Evolutionary conservation across 495 filamentous ascomycete species (phyloP).

Genomic region (Glutinoglossum americanum): DNA sequence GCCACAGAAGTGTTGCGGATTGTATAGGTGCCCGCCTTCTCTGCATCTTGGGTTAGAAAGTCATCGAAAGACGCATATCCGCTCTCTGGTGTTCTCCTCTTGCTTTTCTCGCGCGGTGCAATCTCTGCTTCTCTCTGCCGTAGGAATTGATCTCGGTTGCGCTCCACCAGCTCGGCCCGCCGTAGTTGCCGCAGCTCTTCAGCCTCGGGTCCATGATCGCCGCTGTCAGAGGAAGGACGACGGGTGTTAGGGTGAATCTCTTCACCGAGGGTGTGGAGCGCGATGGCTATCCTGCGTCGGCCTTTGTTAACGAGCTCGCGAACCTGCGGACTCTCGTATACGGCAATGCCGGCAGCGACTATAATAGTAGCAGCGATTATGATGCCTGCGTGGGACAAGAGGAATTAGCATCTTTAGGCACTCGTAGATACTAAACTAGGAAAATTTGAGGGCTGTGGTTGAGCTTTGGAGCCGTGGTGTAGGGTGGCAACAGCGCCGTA

Average conservation of each 20-base stretch:
- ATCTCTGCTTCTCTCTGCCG: slow-evolving; percentile 18
- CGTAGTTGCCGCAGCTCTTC: slow-evolving; percentile 46
- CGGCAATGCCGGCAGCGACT: slow-evolving; percentile 60
- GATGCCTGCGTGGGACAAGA: slow-evolving; percentile 31
- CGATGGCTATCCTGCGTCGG: slow-evolving; percentile 56
- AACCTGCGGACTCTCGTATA: slow-evolving; percentile 70
- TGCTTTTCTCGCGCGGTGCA: slow-evolving; percentile 9
- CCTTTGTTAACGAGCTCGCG: slow-evolving; percentile 54
- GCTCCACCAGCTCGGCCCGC: slow-evolving; percentile 53
- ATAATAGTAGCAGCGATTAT: slow-evolving; percentile 56
- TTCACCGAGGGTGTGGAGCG: slow-evolving; percentile 57
- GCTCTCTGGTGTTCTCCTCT: not conserved
- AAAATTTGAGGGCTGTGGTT: not conserved
- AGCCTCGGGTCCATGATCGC: slow-evolving; percentile 38
- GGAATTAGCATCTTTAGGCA: not conserved
- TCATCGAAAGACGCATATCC: slow-evolving; percentile 29
- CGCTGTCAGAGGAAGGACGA: slow-evolving; percentile 24
- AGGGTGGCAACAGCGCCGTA: not conserved
- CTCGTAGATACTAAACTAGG: not conserved
- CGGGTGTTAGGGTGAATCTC: slow-evolving; percentile 34
- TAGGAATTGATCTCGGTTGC: slow-evolving; percentile 24
- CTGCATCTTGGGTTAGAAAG: slow-evolving; percentile 23
- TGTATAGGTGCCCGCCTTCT: slow-evolving; percentile 23
- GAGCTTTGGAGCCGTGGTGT: not conserved
- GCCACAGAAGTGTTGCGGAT: slow-evolving; percentile 27